A percentile compares a stretch with the other conserved stretches of the same genome.
Evolutionary conservation across 345 rosid genomes (phyloP).

Genomic region (Syzygium oleosum): DNA sequence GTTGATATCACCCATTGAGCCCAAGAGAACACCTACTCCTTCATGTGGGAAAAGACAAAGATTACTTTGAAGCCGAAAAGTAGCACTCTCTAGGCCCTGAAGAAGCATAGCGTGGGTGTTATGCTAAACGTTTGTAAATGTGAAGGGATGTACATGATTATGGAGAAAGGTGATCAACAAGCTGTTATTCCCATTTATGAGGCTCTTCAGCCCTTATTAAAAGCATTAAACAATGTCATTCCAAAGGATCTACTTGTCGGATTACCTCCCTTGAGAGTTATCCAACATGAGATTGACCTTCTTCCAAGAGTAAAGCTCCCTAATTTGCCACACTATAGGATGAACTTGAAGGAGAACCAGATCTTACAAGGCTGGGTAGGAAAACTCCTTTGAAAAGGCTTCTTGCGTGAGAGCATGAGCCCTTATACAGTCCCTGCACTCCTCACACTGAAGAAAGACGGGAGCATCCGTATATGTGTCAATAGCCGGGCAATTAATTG

Average conservation of each 20-base stretch:
- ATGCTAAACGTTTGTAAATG: neutral
- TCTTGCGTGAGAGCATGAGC: neutral
- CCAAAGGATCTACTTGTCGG: neutral
- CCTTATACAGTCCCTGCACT: neutral
- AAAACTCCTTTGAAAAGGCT: neutral
- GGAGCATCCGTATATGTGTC: neutral
- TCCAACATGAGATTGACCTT: neutral
- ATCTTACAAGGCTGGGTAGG: neutral
- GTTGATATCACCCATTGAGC: neutral
- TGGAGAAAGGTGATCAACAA: neutral
- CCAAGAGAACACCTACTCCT: neutral
- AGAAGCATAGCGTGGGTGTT: fast-evolving
- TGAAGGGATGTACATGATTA: neutral
- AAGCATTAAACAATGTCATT: neutral
- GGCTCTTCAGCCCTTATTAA: neutral
- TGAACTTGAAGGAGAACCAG: neutral
- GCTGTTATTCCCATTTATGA: neutral
- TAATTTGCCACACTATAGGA: too few species aligned
- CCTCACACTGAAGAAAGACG: neutral
- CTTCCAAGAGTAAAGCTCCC: neutral
- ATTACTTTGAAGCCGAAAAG: neutral
- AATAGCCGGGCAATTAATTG: neutral
- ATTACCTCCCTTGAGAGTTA: neutral
- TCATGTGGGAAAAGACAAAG: neutral
- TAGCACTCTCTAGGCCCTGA: neutral